These are phyloP conservation scores for Phaeomoniella chlamydospora DNA, from an alignment of 2,329 filamentous ascomycete genomes.

Conservation along the genomic window DNA sequence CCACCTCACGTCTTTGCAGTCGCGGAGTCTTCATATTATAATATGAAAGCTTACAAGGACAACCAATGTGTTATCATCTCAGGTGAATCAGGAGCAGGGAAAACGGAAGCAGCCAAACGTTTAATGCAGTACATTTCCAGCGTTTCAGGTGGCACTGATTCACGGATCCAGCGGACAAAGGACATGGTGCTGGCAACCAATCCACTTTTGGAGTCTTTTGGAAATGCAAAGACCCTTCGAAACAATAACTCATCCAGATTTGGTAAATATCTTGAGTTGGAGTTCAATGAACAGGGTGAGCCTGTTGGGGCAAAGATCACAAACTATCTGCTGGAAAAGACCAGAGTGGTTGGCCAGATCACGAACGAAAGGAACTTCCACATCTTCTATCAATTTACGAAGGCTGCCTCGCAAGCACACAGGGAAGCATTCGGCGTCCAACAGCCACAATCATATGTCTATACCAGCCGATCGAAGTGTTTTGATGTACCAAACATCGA, in stretches of 20 bases:
- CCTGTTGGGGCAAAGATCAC: slow-evolving; percentile 95
- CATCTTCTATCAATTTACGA: slow-evolving; percentile 98
- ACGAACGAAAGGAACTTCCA: slow-evolving; percentile 94
- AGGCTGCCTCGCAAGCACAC: slow-evolving; percentile 78
- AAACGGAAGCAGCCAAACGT: slow-evolving; percentile 95
- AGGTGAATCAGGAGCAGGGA: slow-evolving; percentile 92
- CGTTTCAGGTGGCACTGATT: slow-evolving; percentile 72
- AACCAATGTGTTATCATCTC: slow-evolving; percentile 99
- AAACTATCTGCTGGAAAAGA: slow-evolving; percentile 94
- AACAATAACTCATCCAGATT: slow-evolving; percentile 99
- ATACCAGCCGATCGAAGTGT: slow-evolving; percentile 89
- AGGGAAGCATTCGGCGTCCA: slow-evolving; percentile 81
- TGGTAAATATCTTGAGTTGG: slow-evolving; percentile 93
- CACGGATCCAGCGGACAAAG: slow-evolving; percentile 90
- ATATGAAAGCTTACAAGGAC: slow-evolving; percentile 99
- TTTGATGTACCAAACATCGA: slow-evolving; percentile 90
- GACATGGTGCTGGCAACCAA: slow-evolving; percentile 99
- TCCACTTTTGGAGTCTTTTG: slow-evolving; percentile 90
- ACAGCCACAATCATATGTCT: slow-evolving; percentile 80
- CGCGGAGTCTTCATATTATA: slow-evolving; percentile 92
- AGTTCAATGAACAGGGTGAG: slow-evolving; percentile 85
- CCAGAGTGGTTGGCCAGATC: slow-evolving; percentile 89
- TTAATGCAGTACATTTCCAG: slow-evolving; percentile 99
- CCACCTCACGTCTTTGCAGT: slow-evolving; percentile 96
- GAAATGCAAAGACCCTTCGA: slow-evolving; percentile 91